Evolutionary conservation across 2,329 filamentous ascomycete genomes (phyloP).

Genomic region (Sporothrix luriei): DNA sequence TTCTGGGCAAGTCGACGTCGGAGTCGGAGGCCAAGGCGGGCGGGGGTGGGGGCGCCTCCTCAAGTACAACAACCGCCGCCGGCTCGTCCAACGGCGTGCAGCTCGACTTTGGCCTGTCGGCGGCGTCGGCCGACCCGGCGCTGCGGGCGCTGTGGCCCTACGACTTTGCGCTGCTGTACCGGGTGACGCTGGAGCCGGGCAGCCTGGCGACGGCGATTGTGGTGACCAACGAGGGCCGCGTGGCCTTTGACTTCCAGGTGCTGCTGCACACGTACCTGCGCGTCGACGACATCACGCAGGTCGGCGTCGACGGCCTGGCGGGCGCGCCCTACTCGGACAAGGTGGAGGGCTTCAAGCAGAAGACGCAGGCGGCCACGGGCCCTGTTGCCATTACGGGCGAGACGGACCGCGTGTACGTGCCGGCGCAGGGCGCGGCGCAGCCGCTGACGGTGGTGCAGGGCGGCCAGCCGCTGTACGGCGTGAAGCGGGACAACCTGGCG

Average conservation of each 20-base stretch:
- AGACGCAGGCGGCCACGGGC: constrained; percentile 61
- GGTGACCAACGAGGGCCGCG: constrained; percentile 81
- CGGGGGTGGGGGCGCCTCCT: constrained; percentile 33
- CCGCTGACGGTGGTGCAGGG: constrained; percentile 63
- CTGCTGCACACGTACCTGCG: constrained; percentile 89
- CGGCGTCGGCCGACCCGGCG: constrained; percentile 68
- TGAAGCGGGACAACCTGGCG: constrained; percentile 80
- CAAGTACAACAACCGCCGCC: neutral
- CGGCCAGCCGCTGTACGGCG: constrained; percentile 66
- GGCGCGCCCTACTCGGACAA: constrained; percentile 82
- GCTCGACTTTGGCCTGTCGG: constrained; percentile 90
- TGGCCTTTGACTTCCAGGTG: constrained; percentile 87
- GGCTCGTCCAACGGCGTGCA: constrained; percentile 66
- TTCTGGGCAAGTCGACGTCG: constrained; percentile 81
- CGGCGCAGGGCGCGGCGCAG: constrained; percentile 60
- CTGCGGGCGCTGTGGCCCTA: constrained; percentile 77
- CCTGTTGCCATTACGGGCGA: constrained; percentile 72
- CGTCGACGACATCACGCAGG: constrained; percentile 75
- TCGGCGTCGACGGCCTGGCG: constrained; percentile 74
- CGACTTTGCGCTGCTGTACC: constrained; percentile 89
- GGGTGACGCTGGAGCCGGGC: constrained; percentile 77
- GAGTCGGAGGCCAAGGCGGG: constrained; percentile 50
- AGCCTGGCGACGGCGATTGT: constrained; percentile 79
- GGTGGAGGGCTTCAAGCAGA: constrained; percentile 65
- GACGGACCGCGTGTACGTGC: constrained; percentile 86